A percentile compares a stretch with the other conserved stretches of the same genome.
phyloP scores from a whole-genome alignment of 495 filamentous ascomycete species.

The Penicillium lividum region DNA sequence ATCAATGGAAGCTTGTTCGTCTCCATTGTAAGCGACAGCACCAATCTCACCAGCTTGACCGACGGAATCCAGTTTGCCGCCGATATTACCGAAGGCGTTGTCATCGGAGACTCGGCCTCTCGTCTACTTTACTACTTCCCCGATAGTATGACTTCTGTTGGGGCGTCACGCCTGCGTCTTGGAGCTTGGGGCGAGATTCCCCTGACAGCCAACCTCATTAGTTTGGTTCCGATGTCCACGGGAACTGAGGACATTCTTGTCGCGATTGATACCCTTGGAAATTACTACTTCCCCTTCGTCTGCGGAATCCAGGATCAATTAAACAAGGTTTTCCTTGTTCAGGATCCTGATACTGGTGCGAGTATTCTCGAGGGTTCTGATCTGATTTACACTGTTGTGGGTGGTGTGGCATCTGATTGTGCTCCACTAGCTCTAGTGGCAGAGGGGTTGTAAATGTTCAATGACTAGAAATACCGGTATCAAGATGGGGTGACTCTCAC shows the following conservation, averaged over 20 bases:
- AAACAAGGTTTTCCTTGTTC: not conserved
- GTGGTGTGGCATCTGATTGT: not conserved
- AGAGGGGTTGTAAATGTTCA: not conserved
- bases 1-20: not conserved
- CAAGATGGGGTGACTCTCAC: no score
- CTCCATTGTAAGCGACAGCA: not conserved
- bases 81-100: not conserved
- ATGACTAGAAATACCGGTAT: not conserved
- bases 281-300: not conserved
- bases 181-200: not conserved
- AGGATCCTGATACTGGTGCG: not conserved
- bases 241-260: not conserved
- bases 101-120: not conserved
- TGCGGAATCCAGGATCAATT: not conserved
- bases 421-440: not conserved
- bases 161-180: not conserved
- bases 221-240: not conserved
- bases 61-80: not conserved
- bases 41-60: not conserved
- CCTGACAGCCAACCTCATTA: not conserved
- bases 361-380: not conserved
- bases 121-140: not conserved
- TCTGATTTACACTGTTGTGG: not conserved
- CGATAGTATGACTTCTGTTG: not conserved
- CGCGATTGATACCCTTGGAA: not conserved